Percentiles rank a stretch among this genome's conserved stretches.
phyloP scores from a whole-genome alignment of 2,329 filamentous ascomycete species.

The Aaosphaeria pasadenensis region DNA sequence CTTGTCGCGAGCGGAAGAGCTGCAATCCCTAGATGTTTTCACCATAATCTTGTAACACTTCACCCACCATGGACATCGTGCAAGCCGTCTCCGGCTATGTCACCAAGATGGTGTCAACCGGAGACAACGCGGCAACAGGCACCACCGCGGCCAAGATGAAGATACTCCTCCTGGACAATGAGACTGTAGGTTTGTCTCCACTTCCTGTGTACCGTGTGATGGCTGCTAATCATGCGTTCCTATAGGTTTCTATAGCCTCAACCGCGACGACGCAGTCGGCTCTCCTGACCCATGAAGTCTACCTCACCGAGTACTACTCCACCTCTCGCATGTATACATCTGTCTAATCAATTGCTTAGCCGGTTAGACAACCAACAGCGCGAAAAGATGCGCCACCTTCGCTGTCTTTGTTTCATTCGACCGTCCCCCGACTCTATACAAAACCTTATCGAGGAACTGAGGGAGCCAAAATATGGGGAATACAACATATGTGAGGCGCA shows the following conservation, averaged over 20 bases:
- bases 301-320: constrained; percentile 73
- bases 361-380: constrained; percentile 84
- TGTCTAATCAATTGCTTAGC: constrained; percentile 32
- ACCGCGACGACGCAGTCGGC: constrained; percentile 94
- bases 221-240: constrained; percentile 11
- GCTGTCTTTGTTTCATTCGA: constrained; percentile 88
- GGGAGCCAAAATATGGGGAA: constrained; percentile 95
- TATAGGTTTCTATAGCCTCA: constrained; percentile 80
- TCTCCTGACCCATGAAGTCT: constrained; percentile 93
- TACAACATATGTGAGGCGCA: constrained; percentile 71
- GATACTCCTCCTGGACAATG: constrained; percentile 87
- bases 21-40: too few relatives aligned
- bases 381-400: constrained; percentile 97
- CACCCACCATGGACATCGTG: constrained; percentile 76
- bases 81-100: constrained; percentile 93
- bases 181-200: constrained; percentile 66
- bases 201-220: constrained; percentile 13
- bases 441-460: constrained; percentile 87
- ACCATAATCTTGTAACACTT: neutral
- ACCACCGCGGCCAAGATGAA: constrained; percentile 91
- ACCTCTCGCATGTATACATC: constrained; percentile 1
- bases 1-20: too few relatives aligned
- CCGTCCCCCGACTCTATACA: constrained; percentile 93
- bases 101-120: constrained; percentile 87
- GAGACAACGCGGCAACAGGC: constrained; percentile 66